Evolutionary conservation across 2,329 filamentous ascomycete genomes (phyloP).

Genomic region (Venturia asperata): DNA sequence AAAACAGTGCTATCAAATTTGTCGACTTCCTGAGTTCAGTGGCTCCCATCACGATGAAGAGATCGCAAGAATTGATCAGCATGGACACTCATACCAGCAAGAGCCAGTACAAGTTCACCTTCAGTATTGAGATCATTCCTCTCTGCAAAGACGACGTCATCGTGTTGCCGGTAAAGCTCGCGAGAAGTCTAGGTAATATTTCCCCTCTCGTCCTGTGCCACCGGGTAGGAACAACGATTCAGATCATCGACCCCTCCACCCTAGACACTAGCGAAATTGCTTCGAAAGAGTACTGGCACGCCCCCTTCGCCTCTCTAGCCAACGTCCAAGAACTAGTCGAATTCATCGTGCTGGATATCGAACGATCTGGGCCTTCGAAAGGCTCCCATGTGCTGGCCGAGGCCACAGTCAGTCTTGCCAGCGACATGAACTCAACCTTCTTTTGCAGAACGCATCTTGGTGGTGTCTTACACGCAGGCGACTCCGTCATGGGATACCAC

Average conservation of each 20-base stretch:
- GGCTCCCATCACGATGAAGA: slow-evolving; percentile 69
- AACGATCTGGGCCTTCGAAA: slow-evolving; percentile 64
- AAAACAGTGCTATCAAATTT: slow-evolving; percentile 88
- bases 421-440: slow-evolving; percentile 82
- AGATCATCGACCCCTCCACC: slow-evolving; percentile 82
- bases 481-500: slow-evolving; percentile 92
- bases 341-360: slow-evolving; percentile 92
- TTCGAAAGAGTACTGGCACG: slow-evolving; percentile 79
- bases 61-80: slow-evolving; percentile 88
- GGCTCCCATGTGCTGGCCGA: slow-evolving; percentile 82
- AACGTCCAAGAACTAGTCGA: slow-evolving; percentile 81
- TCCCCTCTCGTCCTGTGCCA: slow-evolving; percentile 78
- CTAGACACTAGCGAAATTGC: slow-evolving; percentile 85
- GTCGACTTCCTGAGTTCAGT: slow-evolving; percentile 84
- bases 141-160: slow-evolving; percentile 97
- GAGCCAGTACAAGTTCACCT: slow-evolving; percentile 92
- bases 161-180: slow-evolving; percentile 82
- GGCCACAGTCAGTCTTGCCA: slow-evolving; percentile 76
- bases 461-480: slow-evolving; percentile 74
- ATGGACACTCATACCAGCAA: slow-evolving; percentile 85
- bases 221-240: slow-evolving; percentile 80
- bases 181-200: slow-evolving; percentile 83
- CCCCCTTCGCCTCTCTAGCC: slow-evolving; percentile 75
- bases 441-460: slow-evolving; percentile 88
- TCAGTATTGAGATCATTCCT: slow-evolving; percentile 79